phyloP scores from a whole-genome alignment of 495 filamentous ascomycete species.

The Penicillium riverlandense region DNA sequence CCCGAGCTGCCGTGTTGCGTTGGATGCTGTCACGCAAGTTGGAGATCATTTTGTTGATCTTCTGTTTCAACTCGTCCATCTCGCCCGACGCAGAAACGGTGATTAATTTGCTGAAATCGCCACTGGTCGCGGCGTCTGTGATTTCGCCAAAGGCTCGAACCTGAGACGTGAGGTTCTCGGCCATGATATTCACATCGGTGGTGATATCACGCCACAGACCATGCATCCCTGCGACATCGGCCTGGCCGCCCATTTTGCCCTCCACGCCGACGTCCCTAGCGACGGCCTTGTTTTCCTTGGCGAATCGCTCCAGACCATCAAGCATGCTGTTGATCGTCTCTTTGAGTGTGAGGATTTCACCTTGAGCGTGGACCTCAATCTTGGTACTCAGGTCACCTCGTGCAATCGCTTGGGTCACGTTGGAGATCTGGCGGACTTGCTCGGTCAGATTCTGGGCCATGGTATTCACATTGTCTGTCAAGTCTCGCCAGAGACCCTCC shows the following conservation, averaged over 20 bases:
- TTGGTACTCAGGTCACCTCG: constrained; percentile 82
- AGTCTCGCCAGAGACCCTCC: constrained; percentile 83
- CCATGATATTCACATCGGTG: constrained; percentile 74
- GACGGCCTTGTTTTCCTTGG: constrained; percentile 89
- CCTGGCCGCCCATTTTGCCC: constrained; percentile 83
- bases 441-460: constrained; percentile 94
- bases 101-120: constrained; percentile 83
- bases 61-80: constrained; percentile 92
- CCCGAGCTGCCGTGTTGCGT: constrained; percentile 32
- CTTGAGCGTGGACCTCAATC: constrained; percentile 82
- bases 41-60: constrained; percentile 94
- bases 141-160: constrained; percentile 88
- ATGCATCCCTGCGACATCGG: constrained; percentile 82
- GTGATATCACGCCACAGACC: constrained; percentile 95
- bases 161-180: constrained; percentile 83
- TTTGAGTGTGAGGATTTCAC: constrained; percentile 84
- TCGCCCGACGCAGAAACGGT: constrained; percentile 89
- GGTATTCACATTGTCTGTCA: constrained; percentile 89
- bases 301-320: constrained; percentile 81
- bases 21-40: constrained; percentile 61
- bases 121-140: constrained; percentile 82
- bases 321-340: constrained; percentile 96
- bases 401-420: constrained; percentile 88
- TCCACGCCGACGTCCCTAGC: constrained; percentile 90
- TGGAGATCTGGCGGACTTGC: constrained; percentile 89